Conservation (phyloP, 768 basidiomycete species). For the Pulveroboletus sp. region DNA sequence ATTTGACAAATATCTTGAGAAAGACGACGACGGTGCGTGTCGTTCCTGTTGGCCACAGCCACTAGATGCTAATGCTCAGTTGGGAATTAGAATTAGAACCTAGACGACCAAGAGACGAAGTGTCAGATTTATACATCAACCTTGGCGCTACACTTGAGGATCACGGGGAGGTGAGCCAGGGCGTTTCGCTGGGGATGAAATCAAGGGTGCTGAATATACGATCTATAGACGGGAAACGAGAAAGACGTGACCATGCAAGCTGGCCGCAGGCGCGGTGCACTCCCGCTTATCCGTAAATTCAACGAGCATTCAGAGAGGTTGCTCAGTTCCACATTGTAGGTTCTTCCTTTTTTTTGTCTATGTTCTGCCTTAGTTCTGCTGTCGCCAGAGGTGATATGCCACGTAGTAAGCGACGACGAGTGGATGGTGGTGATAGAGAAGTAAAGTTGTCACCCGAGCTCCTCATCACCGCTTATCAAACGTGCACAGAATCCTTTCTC, state of each 20-base stretch:
- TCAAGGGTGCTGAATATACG: not conserved
- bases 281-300: slow-evolving; percentile 94
- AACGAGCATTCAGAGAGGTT: slow-evolving; percentile 95
- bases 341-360: not conserved
- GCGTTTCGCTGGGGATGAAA: not conserved
- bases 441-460: slow-evolving; percentile 30
- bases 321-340: slow-evolving; percentile 72
- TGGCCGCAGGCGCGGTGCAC: slow-evolving; percentile 77
- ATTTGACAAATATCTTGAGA: slow-evolving; percentile 94
- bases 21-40: slow-evolving; percentile 83
- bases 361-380: not conserved
- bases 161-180: slow-evolving; percentile 66
- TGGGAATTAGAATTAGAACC: slow-evolving; percentile 65
- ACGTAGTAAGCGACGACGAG: slow-evolving; percentile 56
- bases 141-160: slow-evolving; percentile 87
- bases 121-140: slow-evolving; percentile 75
- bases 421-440: slow-evolving; percentile 38
- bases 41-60: not conserved
- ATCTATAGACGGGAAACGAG: slow-evolving; percentile 73
- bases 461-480: not conserved
- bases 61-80: not conserved
- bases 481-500: slow-evolving; percentile 32
- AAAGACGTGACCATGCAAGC: slow-evolving; percentile 95
- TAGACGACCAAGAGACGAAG: slow-evolving; percentile 56
- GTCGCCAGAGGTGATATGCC: slow-evolving; percentile 48